These are phyloP conservation scores for Apiotrichum brassicae DNA, from an alignment of 1,284 basidiomycete genomes.

Conservation along the genomic window DNA sequence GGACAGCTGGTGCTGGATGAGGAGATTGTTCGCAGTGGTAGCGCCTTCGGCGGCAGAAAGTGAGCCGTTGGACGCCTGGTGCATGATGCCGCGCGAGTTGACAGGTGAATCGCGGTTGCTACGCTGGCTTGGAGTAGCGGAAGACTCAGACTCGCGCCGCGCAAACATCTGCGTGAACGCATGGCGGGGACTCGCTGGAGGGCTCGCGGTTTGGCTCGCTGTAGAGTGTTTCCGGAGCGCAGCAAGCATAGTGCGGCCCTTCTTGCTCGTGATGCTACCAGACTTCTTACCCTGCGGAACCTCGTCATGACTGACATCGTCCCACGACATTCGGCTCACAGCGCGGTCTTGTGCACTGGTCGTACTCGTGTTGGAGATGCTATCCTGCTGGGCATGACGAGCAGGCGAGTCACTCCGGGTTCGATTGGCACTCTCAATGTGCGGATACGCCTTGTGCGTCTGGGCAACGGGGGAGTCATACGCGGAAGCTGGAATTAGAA, in stretches of 20 bases:
- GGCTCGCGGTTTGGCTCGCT: conserved; percentile 5
- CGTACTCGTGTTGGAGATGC: neutral
- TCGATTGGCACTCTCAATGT: neutral
- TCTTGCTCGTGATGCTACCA: conserved; percentile 35
- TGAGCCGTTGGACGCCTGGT: conserved; percentile 33
- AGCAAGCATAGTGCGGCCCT: conserved; percentile 25
- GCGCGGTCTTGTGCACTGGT: neutral
- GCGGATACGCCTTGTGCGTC: neutral
- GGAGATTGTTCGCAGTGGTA: conserved; percentile 22
- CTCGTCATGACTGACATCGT: conserved; percentile 26
- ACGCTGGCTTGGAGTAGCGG: conserved; percentile 13
- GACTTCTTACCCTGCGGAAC: conserved; percentile 24
- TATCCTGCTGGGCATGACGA: neutral
- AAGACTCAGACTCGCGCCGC: conserved; percentile 26
- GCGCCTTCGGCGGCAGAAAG: conserved; percentile 18
- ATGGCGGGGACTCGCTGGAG: conserved; percentile 23
- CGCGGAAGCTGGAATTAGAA: neutral
- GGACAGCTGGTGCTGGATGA: conserved; percentile 37
- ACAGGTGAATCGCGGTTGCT: neutral
- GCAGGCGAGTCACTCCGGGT: neutral
- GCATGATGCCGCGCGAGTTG: conserved; percentile 1
- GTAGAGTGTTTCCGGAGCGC: conserved; percentile 27
- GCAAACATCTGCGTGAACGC: conserved; percentile 7
- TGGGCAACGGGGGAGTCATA: neutral
- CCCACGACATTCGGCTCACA: conserved; percentile 38